These are phyloP conservation scores for Paragyromitra xinjiangensis DNA, from an alignment of 495 filamentous ascomycete species.

Conservation along the genomic window DNA sequence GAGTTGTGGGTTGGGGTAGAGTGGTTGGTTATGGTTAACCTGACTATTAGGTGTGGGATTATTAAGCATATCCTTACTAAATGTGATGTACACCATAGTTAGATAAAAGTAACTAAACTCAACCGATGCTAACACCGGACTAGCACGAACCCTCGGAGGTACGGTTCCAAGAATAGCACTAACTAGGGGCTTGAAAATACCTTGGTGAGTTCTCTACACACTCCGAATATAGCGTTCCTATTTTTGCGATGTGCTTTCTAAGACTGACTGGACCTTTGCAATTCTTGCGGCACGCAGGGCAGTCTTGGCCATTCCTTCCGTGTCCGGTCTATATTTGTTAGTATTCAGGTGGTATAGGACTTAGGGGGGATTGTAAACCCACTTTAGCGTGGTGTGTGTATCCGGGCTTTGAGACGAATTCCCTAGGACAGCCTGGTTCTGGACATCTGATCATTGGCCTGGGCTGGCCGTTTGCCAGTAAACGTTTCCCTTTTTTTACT, in stretches of 20 bases:
- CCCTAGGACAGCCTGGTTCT: conserved; percentile 22
- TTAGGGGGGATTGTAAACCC: not conserved
- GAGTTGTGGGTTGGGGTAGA: too few species aligned
- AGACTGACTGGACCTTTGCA: conserved; percentile 27
- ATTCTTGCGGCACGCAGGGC: conserved; percentile 15
- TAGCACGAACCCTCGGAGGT: not conserved
- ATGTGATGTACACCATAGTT: not conserved
- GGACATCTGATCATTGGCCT: conserved; percentile 5
- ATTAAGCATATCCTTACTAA: too few species aligned
- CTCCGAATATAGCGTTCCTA: not conserved
- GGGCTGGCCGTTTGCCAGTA: not conserved
- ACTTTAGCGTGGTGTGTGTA: conserved; percentile 28
- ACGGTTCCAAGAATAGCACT: not conserved
- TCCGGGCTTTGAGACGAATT: conserved; percentile 22
- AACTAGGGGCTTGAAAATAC: not conserved
- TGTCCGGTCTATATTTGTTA: conserved; percentile 32
- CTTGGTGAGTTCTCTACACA: not conserved
- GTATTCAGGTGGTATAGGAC: not conserved
- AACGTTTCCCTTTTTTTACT: too few species aligned
- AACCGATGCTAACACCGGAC: not conserved
- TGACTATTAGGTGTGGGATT: too few species aligned
- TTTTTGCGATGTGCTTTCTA: conserved; percentile 19
- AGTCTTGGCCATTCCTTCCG: conserved; percentile 34
- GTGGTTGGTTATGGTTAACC: too few species aligned
- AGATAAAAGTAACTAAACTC: not conserved